Conservation (phyloP, 768 basidiomycete species). For the Clitopilus hobsonii region DNA sequence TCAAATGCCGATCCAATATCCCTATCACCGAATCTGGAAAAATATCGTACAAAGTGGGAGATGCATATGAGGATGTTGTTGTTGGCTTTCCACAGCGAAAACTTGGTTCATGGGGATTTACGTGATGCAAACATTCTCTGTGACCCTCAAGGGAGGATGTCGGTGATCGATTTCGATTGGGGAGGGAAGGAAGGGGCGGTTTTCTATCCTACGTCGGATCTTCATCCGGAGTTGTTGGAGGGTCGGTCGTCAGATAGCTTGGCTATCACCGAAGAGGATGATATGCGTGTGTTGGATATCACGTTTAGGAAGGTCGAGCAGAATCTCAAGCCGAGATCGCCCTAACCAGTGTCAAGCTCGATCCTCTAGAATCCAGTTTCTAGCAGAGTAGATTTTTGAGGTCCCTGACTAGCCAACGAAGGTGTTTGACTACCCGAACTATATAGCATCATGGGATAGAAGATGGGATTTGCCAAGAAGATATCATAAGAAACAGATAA, state of each 20-base stretch:
- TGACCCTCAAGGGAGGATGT: constrained; percentile 2
- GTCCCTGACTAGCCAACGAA: too few relatives aligned
- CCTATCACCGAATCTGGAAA: background rate
- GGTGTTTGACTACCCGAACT: too few relatives aligned
- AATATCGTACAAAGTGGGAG: background rate
- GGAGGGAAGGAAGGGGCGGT: constrained; percentile 11
- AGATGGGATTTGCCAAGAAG: too few relatives aligned
- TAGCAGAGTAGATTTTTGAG: too few relatives aligned
- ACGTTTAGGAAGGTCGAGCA: background rate
- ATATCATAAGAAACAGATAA: too few relatives aligned
- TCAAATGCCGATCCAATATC: background rate
- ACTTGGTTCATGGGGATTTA: background rate
- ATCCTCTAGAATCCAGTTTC: too few relatives aligned
- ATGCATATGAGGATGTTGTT: background rate
- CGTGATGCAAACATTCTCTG: background rate
- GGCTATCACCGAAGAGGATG: constrained; percentile 10
- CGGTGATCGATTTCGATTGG: constrained; percentile 13
- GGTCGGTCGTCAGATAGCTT: constrained; percentile 5
- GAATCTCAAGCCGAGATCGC: too few relatives aligned
- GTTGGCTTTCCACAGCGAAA: background rate
- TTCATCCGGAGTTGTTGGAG: constrained; percentile 6
- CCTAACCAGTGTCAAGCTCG: too few relatives aligned
- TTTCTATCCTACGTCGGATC: constrained; percentile 7
- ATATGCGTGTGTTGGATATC: constrained; percentile 4
- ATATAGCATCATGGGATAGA: too few relatives aligned